Conservation (phyloP, 2,329 filamentous ascomycete genomes). For the Aspergillus tubingensis region DNA sequence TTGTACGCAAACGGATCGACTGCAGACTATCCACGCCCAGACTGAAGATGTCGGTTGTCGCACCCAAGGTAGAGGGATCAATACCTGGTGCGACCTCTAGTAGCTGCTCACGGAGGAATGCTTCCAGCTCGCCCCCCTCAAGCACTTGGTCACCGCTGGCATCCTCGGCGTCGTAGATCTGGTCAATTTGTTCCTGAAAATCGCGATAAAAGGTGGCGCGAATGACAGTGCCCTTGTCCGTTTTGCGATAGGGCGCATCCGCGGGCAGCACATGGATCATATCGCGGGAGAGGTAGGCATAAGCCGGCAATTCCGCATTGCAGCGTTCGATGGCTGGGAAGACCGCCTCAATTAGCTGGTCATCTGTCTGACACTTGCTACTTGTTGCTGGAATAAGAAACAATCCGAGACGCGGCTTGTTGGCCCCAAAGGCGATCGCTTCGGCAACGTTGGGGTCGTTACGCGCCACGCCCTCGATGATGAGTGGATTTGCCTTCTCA, state of each 20-base stretch:
- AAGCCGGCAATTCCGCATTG: conserved; percentile 52
- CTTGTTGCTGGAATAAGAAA: conserved; percentile 54
- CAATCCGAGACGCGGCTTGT: conserved; percentile 55
- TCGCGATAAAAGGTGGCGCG: conserved; percentile 26
- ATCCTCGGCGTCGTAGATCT: conserved; percentile 21
- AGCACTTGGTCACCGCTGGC: conserved; percentile 16
- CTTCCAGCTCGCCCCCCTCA: conserved; percentile 15
- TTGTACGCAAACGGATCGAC: conserved; percentile 21
- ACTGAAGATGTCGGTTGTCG: conserved; percentile 23
- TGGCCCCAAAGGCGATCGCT: conserved; percentile 60
- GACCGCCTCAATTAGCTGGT: conserved; percentile 52
- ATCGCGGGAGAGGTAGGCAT: conserved; percentile 26
- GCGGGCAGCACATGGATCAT: conserved; percentile 25
- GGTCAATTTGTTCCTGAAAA: conserved; percentile 21
- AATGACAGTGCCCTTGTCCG: conserved; percentile 29
- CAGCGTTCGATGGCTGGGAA: conserved; percentile 54
- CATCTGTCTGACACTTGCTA: conserved; percentile 42
- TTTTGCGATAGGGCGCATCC: conserved; percentile 21
- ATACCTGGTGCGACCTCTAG: conserved; percentile 32
- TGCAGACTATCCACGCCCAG: conserved; percentile 28
- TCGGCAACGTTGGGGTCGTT: conserved; percentile 57
- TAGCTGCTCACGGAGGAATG: conserved; percentile 35
- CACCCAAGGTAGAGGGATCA: conserved; percentile 12
- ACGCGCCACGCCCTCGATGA: conserved; percentile 56
- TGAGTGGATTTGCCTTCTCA: conserved; percentile 52